A percentile compares a stretch with the other conserved stretches of the same genome.
phyloP scores from a whole-genome alignment of 2,329 filamentous ascomycete genomes.

The Chaetomium sp. region DNA sequence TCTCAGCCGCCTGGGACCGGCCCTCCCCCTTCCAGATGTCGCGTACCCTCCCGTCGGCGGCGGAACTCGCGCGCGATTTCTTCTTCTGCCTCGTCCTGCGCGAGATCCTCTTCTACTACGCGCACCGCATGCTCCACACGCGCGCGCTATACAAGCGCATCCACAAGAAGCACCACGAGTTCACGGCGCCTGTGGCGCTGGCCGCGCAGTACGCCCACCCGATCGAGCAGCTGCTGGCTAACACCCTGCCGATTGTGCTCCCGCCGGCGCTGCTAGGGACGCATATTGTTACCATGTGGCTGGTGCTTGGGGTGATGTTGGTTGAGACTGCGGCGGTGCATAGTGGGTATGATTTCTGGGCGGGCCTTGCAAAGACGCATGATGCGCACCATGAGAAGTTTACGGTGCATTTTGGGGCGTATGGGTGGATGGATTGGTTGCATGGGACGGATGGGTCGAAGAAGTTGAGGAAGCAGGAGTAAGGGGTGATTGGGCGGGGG shows the following conservation, averaged over 20 bases:
- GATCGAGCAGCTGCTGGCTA: slow-evolving; percentile 49
- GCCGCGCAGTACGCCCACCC: slow-evolving; percentile 52
- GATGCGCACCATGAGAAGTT: slow-evolving; percentile 54
- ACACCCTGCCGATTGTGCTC: slow-evolving; percentile 44
- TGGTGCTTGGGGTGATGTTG: slow-evolving; percentile 42
- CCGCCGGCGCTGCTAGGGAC: slow-evolving; percentile 40
- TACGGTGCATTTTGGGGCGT: slow-evolving; percentile 45
- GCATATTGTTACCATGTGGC: slow-evolving; percentile 48
- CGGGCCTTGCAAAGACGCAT: slow-evolving; percentile 42
- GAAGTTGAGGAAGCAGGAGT: slow-evolving; percentile 1
- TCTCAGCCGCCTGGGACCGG: slow-evolving; percentile 11
- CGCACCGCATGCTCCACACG: slow-evolving; percentile 47
- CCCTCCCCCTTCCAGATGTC: slow-evolving; percentile 35
- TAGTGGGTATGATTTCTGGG: slow-evolving; percentile 51
- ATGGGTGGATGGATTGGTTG: slow-evolving; percentile 49
- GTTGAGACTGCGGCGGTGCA: slow-evolving; percentile 49
- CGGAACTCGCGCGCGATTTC: slow-evolving; percentile 36
- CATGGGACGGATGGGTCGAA: slow-evolving; percentile 38
- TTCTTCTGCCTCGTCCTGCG: slow-evolving; percentile 36
- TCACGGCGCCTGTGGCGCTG: slow-evolving; percentile 49
- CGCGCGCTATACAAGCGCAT: slow-evolving; percentile 42
- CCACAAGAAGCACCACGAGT: slow-evolving; percentile 52
- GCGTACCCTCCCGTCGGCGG: slow-evolving; percentile 30
- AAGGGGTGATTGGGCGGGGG: neutral
- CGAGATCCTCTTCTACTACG: slow-evolving; percentile 50